Percentiles rank a stretch among this genome's conserved stretches.
Evolutionary conservation across 2,329 filamentous ascomycete genomes (phyloP).

Genomic region (Xylariaceae sp.): DNA sequence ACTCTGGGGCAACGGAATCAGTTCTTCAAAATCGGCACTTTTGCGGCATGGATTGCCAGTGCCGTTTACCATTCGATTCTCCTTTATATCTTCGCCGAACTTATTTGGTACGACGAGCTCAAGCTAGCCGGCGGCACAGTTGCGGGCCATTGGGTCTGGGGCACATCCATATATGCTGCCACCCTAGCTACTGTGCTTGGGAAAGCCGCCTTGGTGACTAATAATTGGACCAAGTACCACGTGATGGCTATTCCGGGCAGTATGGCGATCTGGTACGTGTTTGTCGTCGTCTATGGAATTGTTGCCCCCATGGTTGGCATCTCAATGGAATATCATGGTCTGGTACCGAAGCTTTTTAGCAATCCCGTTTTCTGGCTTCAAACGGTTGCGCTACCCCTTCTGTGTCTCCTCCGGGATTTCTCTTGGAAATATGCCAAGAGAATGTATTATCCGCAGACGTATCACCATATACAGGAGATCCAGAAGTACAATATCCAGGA

Average conservation of each 20-base stretch:
- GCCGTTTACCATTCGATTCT: slow-evolving; percentile 95
- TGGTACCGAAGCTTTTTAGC: slow-evolving; percentile 78
- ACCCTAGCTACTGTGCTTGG: slow-evolving; percentile 91
- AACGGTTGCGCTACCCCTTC: slow-evolving; percentile 73
- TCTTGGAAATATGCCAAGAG: slow-evolving; percentile 97
- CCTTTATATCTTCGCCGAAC: slow-evolving; percentile 82
- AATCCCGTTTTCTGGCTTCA: slow-evolving; percentile 92
- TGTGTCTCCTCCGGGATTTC: slow-evolving; percentile 87
- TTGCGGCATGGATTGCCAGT: slow-evolving; percentile 89
- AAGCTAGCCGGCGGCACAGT: slow-evolving; percentile 77
- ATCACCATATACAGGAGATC: slow-evolving; percentile 98
- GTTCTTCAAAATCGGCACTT: slow-evolving; percentile 92
- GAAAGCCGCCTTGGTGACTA: slow-evolving; percentile 92
- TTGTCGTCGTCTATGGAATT: slow-evolving; percentile 84
- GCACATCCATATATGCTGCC: slow-evolving; percentile 89
- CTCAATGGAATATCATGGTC: slow-evolving; percentile 81
- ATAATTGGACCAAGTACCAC: slow-evolving; percentile 98
- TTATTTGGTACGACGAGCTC: slow-evolving; percentile 82
- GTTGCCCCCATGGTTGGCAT: slow-evolving; percentile 82
- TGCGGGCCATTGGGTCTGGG: slow-evolving; percentile 97
- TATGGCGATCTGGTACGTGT: slow-evolving; percentile 87
- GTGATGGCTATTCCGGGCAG: slow-evolving; percentile 93
- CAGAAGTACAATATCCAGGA: slow-evolving; percentile 99
- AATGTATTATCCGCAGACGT: slow-evolving; percentile 95
- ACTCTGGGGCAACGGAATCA: slow-evolving; percentile 87